These are phyloP conservation scores for Cordyceps pruinosa DNA, from an alignment of 2,329 filamentous ascomycete species.

Conservation along the genomic window DNA sequence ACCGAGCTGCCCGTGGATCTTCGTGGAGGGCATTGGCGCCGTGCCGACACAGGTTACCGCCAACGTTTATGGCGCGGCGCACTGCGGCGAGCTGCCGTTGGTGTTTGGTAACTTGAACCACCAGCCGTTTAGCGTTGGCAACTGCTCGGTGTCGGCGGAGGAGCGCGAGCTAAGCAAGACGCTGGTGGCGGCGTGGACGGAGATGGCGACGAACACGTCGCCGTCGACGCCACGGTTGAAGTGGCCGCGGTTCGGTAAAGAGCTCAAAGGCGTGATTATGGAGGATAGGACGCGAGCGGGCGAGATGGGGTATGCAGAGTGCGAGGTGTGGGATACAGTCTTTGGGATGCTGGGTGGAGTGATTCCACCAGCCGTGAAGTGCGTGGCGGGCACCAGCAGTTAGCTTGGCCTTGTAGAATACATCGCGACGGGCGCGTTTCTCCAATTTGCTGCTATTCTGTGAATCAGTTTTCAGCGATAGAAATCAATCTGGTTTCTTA, in stretches of 20 bases:
- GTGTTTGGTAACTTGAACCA: slow-evolving; percentile 17
- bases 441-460: no score
- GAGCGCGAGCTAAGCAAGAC: slow-evolving; percentile 13
- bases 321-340: slow-evolving; percentile 17
- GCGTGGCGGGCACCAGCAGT: no score
- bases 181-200: slow-evolving; percentile 15
- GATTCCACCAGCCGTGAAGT: not conserved
- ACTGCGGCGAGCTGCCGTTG: slow-evolving; percentile 16
- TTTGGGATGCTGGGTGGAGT: slow-evolving; percentile 14
- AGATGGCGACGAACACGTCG: slow-evolving; percentile 13
- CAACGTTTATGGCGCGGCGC: slow-evolving; percentile 13
- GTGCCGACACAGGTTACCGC: not conserved
- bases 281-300: not conserved
- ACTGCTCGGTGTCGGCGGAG: slow-evolving; percentile 10
- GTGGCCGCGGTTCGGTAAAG: slow-evolving; percentile 11
- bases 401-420: not conserved
- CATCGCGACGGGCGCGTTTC: no score
- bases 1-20: slow-evolving; percentile 16
- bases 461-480: no score
- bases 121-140: slow-evolving; percentile 15
- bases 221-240: slow-evolving; percentile 10
- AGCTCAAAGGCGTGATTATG: not conserved
- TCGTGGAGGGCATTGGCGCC: slow-evolving; percentile 3
- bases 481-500: not conserved
- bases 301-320: slow-evolving; percentile 15